Percentiles rank a stretch among this genome's conserved stretches.
Conservation (phyloP, 371 early-diverging fungal species). For the Ordospora pajunii region DNA sequence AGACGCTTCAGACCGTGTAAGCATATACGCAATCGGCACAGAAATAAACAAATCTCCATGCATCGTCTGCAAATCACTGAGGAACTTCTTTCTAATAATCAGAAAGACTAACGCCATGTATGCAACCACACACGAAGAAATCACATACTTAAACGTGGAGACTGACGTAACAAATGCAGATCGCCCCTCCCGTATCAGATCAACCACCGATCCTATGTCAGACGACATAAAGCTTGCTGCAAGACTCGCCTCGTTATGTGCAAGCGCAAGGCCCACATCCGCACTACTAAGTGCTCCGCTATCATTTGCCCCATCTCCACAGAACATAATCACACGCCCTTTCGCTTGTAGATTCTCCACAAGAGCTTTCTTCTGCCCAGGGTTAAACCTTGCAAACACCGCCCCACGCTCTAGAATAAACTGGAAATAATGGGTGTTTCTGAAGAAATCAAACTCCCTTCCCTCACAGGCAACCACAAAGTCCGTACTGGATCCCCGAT, state of each 20-base stretch:
- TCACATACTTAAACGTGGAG: slow-evolving; percentile 91
- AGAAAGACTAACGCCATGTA: slow-evolving; percentile 76
- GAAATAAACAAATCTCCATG: slow-evolving; percentile 53
- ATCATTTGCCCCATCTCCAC: slow-evolving; percentile 99
- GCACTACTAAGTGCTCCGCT: slow-evolving; percentile 92
- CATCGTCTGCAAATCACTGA: slow-evolving; percentile 56
- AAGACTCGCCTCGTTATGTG: slow-evolving; percentile 87
- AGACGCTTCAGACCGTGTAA: slow-evolving; percentile 36
- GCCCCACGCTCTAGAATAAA: slow-evolving; percentile 49
- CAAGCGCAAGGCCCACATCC: slow-evolving; percentile 88
- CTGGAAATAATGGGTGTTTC: slow-evolving; percentile 18
- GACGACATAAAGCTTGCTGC: slow-evolving; percentile 87
- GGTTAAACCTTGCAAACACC: slow-evolving; percentile 92
- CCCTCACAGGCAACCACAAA: slow-evolving; percentile 60
- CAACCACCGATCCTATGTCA: slow-evolving; percentile 78
- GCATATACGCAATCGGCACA: slow-evolving; percentile 41
- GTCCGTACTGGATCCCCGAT: slow-evolving; percentile 46
- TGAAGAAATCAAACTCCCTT: slow-evolving; percentile 55
- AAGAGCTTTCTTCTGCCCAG: slow-evolving; percentile 73
- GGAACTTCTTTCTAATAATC: slow-evolving; percentile 63
- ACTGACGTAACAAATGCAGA: slow-evolving; percentile 90
- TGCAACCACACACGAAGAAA: slow-evolving; percentile 75
- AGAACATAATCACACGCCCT: slow-evolving; percentile 44
- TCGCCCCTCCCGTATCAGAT: slow-evolving; percentile 85
- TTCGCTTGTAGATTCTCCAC: slow-evolving; percentile 48